Base-by-base conservation (phyloP, 148 eudicot species). In the Fagopyrum tataricum region DNA sequence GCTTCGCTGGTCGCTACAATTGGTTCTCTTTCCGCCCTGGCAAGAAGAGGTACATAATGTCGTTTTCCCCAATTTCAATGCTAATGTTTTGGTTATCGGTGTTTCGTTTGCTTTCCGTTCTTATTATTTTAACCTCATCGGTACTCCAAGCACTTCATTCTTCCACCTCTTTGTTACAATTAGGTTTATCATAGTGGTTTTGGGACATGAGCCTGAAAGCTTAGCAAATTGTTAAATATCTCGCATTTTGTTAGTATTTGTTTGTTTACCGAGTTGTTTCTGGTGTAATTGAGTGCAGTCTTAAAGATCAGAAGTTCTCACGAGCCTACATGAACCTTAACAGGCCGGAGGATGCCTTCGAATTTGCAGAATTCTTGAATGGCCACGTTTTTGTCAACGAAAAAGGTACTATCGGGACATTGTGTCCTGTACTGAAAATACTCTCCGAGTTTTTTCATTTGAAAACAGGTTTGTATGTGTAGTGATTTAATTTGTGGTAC, bases 351-450 rank as follows among this genome's bases (percentile, higher is more conserved):
- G 84, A 78, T 76, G 86, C 81, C 74, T 76, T 76, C 62, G 84
- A 76, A 47, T 84, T 84, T 72, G 80, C 86, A 0, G 86, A 84
- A 51, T 84, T 84, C 74, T 84, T 84, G 56, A 81, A 77, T 8
- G 86, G 86, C 23, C 86, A 84, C 42, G 84, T 84, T 71, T 84
- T 84, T 68, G 86, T 84, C 80, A 84, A 84, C 72, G 86, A 84
- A 69, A 84, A 84, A 83, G 86, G 86, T 84, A 78, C 39, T 14
- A 5, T 70, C 23, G 15, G 13, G 56, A 55, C 61, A 55, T 55
- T 55, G 31, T 23, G 2, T 58, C 39, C 10, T 58, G 8, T 4
- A 39, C 66, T 59, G 15, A 24, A 21, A 8, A 52, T n/a, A 5
- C 2, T 52, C 58, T 52, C 21, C 3, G 18, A 4, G 12, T 55